These are phyloP conservation scores for Mycotypha africana DNA, from an alignment of 371 early-diverging fungal genomes.

Conservation along the genomic window DNA sequence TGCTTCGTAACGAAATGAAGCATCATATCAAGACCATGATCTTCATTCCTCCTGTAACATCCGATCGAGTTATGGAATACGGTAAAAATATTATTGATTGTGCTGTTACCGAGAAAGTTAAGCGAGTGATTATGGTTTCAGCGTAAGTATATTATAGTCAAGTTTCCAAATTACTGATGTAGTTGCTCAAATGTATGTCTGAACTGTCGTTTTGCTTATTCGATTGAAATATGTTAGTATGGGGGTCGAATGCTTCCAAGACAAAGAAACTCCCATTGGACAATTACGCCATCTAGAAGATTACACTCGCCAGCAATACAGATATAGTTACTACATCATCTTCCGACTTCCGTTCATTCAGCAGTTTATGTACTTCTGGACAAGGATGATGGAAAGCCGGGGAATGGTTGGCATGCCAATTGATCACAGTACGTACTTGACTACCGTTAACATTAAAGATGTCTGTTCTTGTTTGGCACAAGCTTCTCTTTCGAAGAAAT, in stretches of 20 bases:
- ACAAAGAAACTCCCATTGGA: not conserved
- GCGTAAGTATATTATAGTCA: not conserved
- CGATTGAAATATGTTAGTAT: not conserved
- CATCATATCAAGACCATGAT: constrained; percentile 5
- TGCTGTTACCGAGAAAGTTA: constrained; percentile 4
- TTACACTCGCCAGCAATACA: not conserved
- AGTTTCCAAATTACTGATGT: not conserved
- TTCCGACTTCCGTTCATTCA: constrained; percentile 17
- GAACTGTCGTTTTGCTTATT: no score
- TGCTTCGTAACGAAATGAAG: constrained; percentile 3
- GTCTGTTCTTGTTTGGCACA: constrained; percentile 7
- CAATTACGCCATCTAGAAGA: constrained; percentile 3
- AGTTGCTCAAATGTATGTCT: no score
- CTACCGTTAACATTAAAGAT: constrained; percentile 15
- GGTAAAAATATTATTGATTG: constrained; percentile 5
- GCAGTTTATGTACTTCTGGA: constrained; percentile 20
- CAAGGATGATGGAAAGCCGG: constrained; percentile 14
- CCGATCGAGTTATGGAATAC: not conserved
- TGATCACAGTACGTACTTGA: constrained; percentile 1
- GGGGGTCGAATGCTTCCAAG: not conserved
- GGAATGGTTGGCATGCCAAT: constrained; percentile 12
- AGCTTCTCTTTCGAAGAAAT: constrained; percentile 4
- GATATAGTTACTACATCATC: constrained; percentile 6
- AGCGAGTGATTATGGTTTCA: constrained; percentile 10
- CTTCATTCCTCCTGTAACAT: constrained; percentile 1